phyloP scores from a whole-genome alignment of 805 yeast species.

The Vanderwaltozyma yarrowii region DNA sequence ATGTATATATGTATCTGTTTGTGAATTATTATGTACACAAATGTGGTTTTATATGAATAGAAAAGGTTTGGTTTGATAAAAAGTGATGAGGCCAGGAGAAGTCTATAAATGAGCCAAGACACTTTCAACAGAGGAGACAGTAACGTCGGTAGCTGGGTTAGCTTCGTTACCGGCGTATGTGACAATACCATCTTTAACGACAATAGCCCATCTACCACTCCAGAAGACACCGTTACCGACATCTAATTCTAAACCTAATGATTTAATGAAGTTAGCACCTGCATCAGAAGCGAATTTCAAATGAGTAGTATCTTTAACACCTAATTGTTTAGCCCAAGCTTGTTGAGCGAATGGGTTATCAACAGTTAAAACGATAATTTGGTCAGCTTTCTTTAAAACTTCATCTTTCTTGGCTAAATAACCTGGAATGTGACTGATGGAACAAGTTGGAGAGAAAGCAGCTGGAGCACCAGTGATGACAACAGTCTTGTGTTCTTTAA shows the following conservation, averaged over 20 bases:
- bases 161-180: conserved; percentile 35
- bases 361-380: conserved; percentile 50
- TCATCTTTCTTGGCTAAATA: conserved; percentile 40
- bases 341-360: conserved; percentile 63
- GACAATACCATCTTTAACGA: conserved; percentile 50
- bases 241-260: conserved; percentile 50
- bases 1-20: too few relatives aligned
- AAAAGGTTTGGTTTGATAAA: too few relatives aligned
- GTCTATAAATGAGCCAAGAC: conserved; percentile 26
- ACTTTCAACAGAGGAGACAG: conserved; percentile 29
- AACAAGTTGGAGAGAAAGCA: conserved; percentile 80
- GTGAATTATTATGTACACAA: too few relatives aligned
- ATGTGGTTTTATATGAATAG: too few relatives aligned
- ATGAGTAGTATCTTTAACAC: conserved; percentile 29
- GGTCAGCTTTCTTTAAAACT: conserved; percentile 48
- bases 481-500: conserved; percentile 38
- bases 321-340: conserved; percentile 49
- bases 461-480: conserved; percentile 75
- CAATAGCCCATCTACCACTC: conserved; percentile 62
- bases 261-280: conserved; percentile 44
- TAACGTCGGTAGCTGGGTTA: conserved; percentile 29
- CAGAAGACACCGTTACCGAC: conserved; percentile 45
- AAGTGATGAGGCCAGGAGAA: too few relatives aligned
- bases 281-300: conserved; percentile 60
- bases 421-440: conserved; percentile 63